Base-by-base conservation (phyloP, 371 early-diverging fungal genomes). In the Sporodiniella umbellata region DNA sequence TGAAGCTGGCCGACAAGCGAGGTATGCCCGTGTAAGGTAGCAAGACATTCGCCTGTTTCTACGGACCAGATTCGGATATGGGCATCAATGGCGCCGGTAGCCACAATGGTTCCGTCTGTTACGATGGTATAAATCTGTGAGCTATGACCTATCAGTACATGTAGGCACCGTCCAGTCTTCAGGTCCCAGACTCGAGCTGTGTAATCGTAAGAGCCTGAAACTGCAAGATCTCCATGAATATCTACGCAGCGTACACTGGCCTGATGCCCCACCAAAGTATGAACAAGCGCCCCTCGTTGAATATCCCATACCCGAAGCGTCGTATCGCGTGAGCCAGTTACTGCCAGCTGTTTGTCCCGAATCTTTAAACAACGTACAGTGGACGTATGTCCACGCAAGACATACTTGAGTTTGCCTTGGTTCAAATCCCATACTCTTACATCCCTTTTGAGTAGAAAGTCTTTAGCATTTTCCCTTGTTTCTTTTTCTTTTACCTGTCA, bases 311-410 rank as follows among this genome's bases (percentile, higher is more conserved):
- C 90, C 8, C 92, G 79, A 5, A 93, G 61, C 2, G 88, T 88
- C 1, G 89, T 83, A 64, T 98, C 96, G 25, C 96, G 75, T 8
- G 93, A 92, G 4, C 96, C 98, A 6, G 91, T 90, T 11, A 96
- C 85, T 14, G 91, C 83, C 26, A 86, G 68, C 24, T 62, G 70
- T 49, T 81, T 77, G 51, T 75, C 76, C 49, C 85, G 67, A 47
- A 91, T 78, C 57, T 88, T 86, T 30, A 98, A 58, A 57, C 90
- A 92, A 23, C 96, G 79, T 15, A 98, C 89, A 7, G 96, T 96
- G 1, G 90, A 89, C 11, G 87, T 88, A 54, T 98, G 98, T 14
- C 93, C 94, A 46, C 83, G 84, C 52, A 98, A 83, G 18, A 86
- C 69, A 60, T 87, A 81, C 14, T 80, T 75, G 64, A 88, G 84